These are phyloP conservation scores for Rhamnella rubrinervis DNA, from an alignment of 331 rosid species.

Conservation along the genomic window DNA sequence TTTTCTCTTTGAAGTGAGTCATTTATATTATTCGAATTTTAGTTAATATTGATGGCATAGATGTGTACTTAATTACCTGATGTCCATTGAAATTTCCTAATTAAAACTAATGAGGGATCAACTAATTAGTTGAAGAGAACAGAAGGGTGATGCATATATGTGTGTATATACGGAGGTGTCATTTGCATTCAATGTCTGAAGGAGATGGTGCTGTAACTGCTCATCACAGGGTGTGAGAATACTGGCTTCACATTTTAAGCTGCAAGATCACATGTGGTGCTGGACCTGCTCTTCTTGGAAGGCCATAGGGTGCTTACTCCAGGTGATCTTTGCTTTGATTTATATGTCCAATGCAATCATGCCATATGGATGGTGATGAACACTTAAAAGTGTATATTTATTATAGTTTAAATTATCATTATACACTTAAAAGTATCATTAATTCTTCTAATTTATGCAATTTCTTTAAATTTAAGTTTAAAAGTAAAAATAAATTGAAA, in stretches of 20 bases:
- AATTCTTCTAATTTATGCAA: too few relatives aligned
- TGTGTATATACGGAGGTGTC: constrained; percentile 16
- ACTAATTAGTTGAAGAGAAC: too few relatives aligned
- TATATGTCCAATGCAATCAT: constrained; percentile 17
- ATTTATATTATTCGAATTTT: too few relatives aligned
- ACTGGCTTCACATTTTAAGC: constrained; percentile 25
- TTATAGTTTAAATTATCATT: too few relatives aligned
- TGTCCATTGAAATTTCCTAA: too few relatives aligned
- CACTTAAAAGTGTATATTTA: too few relatives aligned
- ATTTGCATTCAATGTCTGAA: constrained; percentile 22
- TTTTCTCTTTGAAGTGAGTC: constrained; percentile 28
- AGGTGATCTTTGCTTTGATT: constrained; percentile 28
- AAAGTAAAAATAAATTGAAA: too few relatives aligned
- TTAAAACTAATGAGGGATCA: too few relatives aligned
- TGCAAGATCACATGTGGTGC: constrained; percentile 21
- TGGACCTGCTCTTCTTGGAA: constrained; percentile 11
- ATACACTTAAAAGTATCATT: too few relatives aligned
- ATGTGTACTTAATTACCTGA: too few relatives aligned
- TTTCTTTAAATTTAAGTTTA: too few relatives aligned
- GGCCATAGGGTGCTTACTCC: constrained; percentile 31
- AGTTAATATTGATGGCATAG: too few relatives aligned
- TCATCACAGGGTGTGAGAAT: constrained; percentile 19
- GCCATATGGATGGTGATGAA: constrained; percentile 25
- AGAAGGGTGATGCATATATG: not conserved
- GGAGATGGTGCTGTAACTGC: constrained; percentile 25